Base-by-base conservation (phyloP, 106 monocot species). In the Platanthera zijinensis region DNA sequence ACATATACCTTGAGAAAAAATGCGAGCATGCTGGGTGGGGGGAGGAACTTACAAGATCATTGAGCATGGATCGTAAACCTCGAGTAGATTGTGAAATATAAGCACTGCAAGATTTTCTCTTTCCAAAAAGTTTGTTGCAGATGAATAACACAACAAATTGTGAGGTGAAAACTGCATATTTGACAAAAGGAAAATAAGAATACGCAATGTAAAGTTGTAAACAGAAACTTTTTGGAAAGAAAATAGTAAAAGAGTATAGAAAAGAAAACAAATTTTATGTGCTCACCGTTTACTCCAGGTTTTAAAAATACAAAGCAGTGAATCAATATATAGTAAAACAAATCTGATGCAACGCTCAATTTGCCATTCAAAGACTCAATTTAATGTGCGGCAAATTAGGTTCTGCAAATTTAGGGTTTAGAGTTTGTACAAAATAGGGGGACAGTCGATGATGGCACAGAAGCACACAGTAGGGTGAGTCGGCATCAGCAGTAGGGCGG, bases 41-140 rank as follows among this genome's bases (percentile, higher is more conserved):
- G 52, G 70, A 70, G 25, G 3, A 69, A 69, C 89, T 83, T 90
- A 97, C 96, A 84, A 93, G 80, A 64, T 93, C 88, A 76, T 78
- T 86, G 10, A 97, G 84, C 69, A 89, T 79, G 69, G 96, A 91
- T 62, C 96, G 85, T 68, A 97, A 83, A 80, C 93, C 88, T 59
- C 76, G 83, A 13, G 96, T 93, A 69, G 96, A 97, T 59, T 83
- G 87, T 67, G 96, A 93, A 50, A 97, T 9, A 56, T 86, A 97
- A 73, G 96, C 96, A 85, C 83, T 91, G 69, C 89, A 87, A 11
- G 86, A 86, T 8, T 66, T 67, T 76, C 82, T 85, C 61, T 86
- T 83, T 50, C 76, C 85, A 62, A 51, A 78, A 78, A 83, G 54
- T 46, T 82, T 80, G 28, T 89, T 82, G 49, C 85, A 84, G 80